phyloP scores from a whole-genome alignment of 2,329 filamentous ascomycete species.

The Fusarium napiforme region DNA sequence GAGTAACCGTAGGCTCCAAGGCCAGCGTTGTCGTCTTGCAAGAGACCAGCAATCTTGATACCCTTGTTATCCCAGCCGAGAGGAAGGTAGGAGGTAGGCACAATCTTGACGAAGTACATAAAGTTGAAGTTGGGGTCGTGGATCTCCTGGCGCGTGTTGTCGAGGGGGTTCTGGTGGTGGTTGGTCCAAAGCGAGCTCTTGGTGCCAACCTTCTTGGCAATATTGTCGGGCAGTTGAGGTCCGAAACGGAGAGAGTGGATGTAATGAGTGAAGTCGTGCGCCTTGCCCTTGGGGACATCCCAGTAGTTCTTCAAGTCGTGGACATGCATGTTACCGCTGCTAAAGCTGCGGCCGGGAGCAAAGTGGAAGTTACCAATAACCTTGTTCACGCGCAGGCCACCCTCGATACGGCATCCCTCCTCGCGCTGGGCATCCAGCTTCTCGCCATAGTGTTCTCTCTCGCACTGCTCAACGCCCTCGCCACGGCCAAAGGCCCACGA shows the following conservation, averaged over 20 bases:
- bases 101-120: slow-evolving; percentile 99
- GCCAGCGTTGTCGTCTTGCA: slow-evolving; percentile 70
- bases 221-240: slow-evolving; percentile 82
- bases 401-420: slow-evolving; percentile 95
- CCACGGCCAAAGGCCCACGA: slow-evolving; percentile 96
- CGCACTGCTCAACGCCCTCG: slow-evolving; percentile 93
- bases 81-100: slow-evolving; percentile 93
- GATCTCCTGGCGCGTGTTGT: slow-evolving; percentile 80
- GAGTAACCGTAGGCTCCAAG: slow-evolving; percentile 66
- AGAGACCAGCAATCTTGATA: slow-evolving; percentile 42
- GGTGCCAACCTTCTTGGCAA: slow-evolving; percentile 68
- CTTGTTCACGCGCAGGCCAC: slow-evolving; percentile 94
- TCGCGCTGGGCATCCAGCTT: slow-evolving; percentile 86
- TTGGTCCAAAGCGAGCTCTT: slow-evolving; percentile 76
- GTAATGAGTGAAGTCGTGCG: slow-evolving; percentile 88
- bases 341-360: slow-evolving; percentile 94
- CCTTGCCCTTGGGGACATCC: slow-evolving; percentile 72
- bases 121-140: slow-evolving; percentile 90
- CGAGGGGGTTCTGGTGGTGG: slow-evolving; percentile 92
- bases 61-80: slow-evolving; percentile 82
- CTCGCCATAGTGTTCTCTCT: slow-evolving; percentile 92
- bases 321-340: slow-evolving; percentile 95
- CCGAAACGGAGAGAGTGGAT: slow-evolving; percentile 94
- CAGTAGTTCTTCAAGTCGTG: slow-evolving; percentile 98
- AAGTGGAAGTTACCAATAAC: slow-evolving; percentile 99